Base-by-base conservation (phyloP, 2,329 filamentous ascomycete genomes). In the Aspergillus sp. region DNA sequence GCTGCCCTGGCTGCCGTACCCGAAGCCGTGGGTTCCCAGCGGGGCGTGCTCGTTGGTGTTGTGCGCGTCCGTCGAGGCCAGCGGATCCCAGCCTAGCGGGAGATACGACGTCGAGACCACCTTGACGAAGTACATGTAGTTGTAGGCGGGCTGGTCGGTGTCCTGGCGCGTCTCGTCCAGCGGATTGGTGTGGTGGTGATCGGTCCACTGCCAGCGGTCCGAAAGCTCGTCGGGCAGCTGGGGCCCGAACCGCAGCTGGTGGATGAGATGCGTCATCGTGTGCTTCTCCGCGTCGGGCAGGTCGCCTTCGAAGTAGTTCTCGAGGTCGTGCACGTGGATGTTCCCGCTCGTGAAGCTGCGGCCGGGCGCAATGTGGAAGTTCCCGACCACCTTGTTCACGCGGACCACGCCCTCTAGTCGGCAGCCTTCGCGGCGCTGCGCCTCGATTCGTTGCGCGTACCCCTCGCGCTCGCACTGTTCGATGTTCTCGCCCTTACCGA, bases 101-200 rank as follows among this genome's bases (percentile, higher is more conserved):
- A 98, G 84, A 75, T 98, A 99, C 1, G 92, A 94, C 1, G 95
- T 99, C 3, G 91, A 92, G 32, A 99, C 95, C 58, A 99, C 95
- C 83, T 99, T 99, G 78, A 99, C 84, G 77, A 99, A 99, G 82
- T 99, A 99, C 92, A 98, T 96, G 77, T 89, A 99, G 81, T 97
- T 99, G 83, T 85, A 97, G 65, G 90, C 90, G 67, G 91, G 86
- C 71, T 97, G 92, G 39, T 85, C 81, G 2, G 92, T 96, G 55
- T 83, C 79, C 81, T 98, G 92, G 64, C 84, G 80, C 3, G 89
- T 90, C 55, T 85, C 83, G 71, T 99, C 96, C 4, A 99, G 86
- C 4, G 95, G 95, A 77, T 98, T 97, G 67, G 77, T 76, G 63
- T 91, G 78, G 76, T 98, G 92, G 78, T 96, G 91, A 77, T 92